A percentile compares a stretch with the other conserved stretches of the same genome.
Conservation (phyloP, 2,329 filamentous ascomycete genomes). For the Hymenoscyphus albidus region DNA sequence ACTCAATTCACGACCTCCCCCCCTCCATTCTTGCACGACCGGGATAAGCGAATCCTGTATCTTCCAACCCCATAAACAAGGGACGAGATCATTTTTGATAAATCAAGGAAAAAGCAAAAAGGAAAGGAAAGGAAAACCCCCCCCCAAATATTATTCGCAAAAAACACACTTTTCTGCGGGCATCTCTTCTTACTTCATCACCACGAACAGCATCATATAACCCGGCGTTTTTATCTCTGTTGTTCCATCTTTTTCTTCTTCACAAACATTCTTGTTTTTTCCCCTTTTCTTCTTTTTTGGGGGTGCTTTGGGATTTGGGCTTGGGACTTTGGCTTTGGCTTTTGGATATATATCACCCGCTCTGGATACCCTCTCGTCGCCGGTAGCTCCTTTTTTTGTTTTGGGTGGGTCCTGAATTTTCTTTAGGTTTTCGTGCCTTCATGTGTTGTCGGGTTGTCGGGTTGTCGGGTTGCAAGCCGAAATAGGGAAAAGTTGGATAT, state of each 20-base stretch:
- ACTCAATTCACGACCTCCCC: neutral
- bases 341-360: conserved; percentile 2
- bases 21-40: neutral
- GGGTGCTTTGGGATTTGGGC: neutral
- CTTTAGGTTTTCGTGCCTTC: neutral
- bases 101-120: too few species aligned
- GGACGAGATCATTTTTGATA: too few species aligned
- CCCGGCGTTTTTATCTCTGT: neutral
- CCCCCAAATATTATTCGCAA: too few species aligned
- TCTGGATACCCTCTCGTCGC: conserved; percentile 4
- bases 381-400: neutral
- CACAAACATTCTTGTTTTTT: neutral
- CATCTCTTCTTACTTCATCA: neutral
- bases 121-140: too few species aligned
- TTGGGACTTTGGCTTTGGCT: neutral
- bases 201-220: neutral
- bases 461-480: neutral
- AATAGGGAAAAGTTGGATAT: neutral
- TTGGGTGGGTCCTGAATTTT: neutral
- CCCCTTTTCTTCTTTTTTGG: neutral
- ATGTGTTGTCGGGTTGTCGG: neutral
- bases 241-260: too few species aligned
- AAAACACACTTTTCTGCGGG: neutral
- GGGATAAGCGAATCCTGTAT: neutral
- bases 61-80: too few species aligned